Percentiles rank a stretch among this genome's conserved stretches.
phyloP scores from a whole-genome alignment of 2,329 filamentous ascomycete species.

The Alternaria arborescens region DNA sequence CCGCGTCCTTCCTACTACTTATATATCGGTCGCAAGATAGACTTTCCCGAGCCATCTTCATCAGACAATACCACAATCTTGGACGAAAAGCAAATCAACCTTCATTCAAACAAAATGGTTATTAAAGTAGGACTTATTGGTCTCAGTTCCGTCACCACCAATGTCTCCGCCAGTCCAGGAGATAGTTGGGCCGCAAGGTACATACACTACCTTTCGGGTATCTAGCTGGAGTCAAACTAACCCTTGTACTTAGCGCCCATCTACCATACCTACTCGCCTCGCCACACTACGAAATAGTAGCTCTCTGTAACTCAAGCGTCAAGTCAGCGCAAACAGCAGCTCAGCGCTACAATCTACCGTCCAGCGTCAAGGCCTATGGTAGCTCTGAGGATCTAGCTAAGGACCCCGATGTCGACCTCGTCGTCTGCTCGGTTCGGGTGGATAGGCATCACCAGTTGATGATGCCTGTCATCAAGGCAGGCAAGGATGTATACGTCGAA shows the following conservation, averaged over 20 bases:
- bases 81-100: too few relatives aligned
- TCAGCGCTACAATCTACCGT: not conserved
- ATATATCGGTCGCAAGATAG: accelerated
- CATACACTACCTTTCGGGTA: not conserved
- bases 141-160: constrained; percentile 21
- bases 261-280: not conserved
- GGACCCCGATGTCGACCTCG: not conserved
- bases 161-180: constrained; percentile 7
- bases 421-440: not conserved
- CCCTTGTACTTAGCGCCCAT: not conserved
- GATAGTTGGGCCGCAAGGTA: constrained; percentile 35
- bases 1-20: not conserved
- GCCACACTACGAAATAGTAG: constrained; percentile 20
- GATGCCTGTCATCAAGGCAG: not conserved
- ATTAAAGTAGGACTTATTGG: constrained; percentile 9
- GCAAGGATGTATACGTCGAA: not conserved
- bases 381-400: not conserved
- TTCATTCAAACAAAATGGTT: not conserved
- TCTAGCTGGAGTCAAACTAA: not conserved
- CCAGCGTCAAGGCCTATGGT: not conserved
- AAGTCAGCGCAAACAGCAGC: not conserved
- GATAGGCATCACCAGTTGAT: not conserved
- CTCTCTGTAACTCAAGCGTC: constrained; percentile 41
- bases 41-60: not conserved
- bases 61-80: not conserved